Percentiles rank a stretch among this genome's conserved stretches.
phyloP scores from a whole-genome alignment of 2,329 filamentous ascomycete genomes.

The Penicillium verrucosum region DNA sequence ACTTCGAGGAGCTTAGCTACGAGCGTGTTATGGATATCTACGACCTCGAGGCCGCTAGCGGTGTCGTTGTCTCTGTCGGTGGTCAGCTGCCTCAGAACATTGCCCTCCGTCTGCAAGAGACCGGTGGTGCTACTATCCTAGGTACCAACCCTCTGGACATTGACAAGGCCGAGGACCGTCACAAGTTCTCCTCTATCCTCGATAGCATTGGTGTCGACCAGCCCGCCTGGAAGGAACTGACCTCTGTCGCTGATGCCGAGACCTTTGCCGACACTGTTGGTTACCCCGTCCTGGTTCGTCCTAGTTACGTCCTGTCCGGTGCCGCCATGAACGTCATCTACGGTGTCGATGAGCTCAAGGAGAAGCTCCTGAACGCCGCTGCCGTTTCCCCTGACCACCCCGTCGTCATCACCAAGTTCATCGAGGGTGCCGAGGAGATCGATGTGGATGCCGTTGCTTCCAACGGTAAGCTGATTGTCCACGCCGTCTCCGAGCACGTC shows the following conservation, averaged over 20 bases:
- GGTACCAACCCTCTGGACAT: conserved; percentile 93
- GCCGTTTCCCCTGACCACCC: conserved; percentile 94
- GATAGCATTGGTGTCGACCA: conserved; percentile 97
- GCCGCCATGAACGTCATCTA: conserved; percentile 98
- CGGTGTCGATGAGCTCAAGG: conserved; percentile 82
- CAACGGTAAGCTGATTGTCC: conserved; percentile 78
- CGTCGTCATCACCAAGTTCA: conserved; percentile 97
- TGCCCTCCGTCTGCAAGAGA: conserved; percentile 87
- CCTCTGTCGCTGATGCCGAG: conserved; percentile 82
- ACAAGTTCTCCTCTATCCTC: conserved; percentile 96
- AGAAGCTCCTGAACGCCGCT: conserved; percentile 87
- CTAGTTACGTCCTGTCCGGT: conserved; percentile 92
- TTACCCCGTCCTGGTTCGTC: conserved; percentile 93
- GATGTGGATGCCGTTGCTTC: conserved; percentile 92
- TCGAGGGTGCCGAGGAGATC: conserved; percentile 93
- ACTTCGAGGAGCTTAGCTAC: conserved; percentile 95
- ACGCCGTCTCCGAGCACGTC: conserved; percentile 92
- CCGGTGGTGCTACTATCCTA: conserved; percentile 82
- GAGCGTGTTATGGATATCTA: conserved; percentile 99
- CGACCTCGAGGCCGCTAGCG: conserved; percentile 78
- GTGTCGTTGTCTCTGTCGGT: conserved; percentile 92
- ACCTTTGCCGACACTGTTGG: conserved; percentile 78
- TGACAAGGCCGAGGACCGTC: conserved; percentile 94
- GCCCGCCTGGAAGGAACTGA: conserved; percentile 96
- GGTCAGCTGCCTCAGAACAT: conserved; percentile 98